Base-by-base conservation (phyloP, 371 early-diverging fungal species). In the Mortierella polycephala region DNA sequence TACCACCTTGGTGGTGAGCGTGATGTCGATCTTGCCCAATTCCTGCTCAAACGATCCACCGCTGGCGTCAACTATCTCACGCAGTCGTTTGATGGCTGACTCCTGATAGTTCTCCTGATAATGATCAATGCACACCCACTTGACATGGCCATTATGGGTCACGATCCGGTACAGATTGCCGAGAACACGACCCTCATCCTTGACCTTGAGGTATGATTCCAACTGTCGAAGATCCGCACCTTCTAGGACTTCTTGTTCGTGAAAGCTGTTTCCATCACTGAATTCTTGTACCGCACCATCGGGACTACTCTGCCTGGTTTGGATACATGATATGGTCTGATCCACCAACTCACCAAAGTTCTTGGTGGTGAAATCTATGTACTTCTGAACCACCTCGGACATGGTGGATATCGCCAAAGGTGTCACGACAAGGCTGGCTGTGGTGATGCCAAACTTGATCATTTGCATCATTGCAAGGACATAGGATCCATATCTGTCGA, bases 401-500 rank as follows among this genome's bases (percentile, higher is more conserved):
- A 57, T 7, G 3, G 45, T n/a, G 18, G 46, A 3, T 1, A 4
- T 16, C 5, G 50, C 14, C n/a, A 58, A 11, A 3, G 59, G 49
- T 5, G 45, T 7, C 4, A 58, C 52, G 21, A 58, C 59, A 0
- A 50, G 7, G 3, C 44, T 44, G 0, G 52, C 40, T 0, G 2
- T 10, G 11, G 20, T 7, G 6, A n/a, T 18, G 2, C 59, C 66
- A 23, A 39, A 59, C 58, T 59, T 58, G 52, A 66, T 21, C 59
- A 58, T 57, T 30, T 66, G 64, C 52, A 66, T 14, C 5, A 59
- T 30, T 7, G 45, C 20, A 9, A 52, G 53, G 0, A 59, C n/a
- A 11, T 66, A 66, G n/a, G 66, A 23, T 5, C 67, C 60, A 39
- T 60, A 67, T 45, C 44, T 52, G 1, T n/a, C 8, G n/a, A 60